Percentiles rank a stretch among this genome's conserved stretches.
Evolutionary conservation across 331 rosid genomes (phyloP).

Genomic region (Telfairia occidentalis): DNA sequence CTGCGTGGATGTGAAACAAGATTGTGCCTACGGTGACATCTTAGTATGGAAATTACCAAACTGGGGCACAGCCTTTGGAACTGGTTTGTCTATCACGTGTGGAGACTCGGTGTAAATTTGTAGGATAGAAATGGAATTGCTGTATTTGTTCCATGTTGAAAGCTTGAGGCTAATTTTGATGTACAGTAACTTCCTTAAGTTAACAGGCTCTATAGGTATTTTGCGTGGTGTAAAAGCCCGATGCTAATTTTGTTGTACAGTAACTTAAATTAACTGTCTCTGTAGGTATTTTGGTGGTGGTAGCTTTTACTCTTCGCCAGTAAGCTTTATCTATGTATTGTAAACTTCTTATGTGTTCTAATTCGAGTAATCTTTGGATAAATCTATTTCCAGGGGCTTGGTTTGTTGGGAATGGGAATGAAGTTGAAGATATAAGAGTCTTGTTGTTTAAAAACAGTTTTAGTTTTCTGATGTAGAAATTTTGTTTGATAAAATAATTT

Average conservation of each 20-base stretch:
- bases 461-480: no score
- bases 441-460: no score
- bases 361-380: neutral
- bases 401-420: no score
- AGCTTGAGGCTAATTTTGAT: neutral
- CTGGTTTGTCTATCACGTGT: neutral
- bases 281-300: no score
- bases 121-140: neutral
- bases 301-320: neutral
- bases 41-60: conserved; percentile 31
- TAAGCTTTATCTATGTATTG: neutral
- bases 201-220: neutral
- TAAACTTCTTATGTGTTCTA: neutral
- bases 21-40: conserved; percentile 47
- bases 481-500: no score
- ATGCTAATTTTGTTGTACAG: neutral
- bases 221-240: no score
- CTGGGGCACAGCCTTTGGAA: conserved; percentile 36
- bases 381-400: no score
- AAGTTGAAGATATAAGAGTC: no score
- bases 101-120: neutral
- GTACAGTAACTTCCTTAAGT: conserved; percentile 2
- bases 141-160: neutral
- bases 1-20: conserved; percentile 55
- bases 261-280: no score